Base-by-base conservation (phyloP, 1,139 yeast species). In the Schwanniomyces etchellsii region DNA sequence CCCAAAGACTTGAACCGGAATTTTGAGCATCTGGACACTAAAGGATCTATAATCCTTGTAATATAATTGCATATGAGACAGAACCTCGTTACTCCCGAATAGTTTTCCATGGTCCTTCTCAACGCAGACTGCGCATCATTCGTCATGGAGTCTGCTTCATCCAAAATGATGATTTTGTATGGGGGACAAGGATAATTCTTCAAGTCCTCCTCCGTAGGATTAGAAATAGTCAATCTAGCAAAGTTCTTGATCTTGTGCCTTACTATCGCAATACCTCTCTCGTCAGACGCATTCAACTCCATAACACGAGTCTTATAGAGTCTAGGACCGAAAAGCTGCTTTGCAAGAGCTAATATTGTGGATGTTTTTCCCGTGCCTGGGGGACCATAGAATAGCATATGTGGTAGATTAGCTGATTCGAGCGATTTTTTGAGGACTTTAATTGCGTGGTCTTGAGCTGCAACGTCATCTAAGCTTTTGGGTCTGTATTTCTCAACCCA, bases 131-230 rank as follows among this genome's bases (percentile, higher is more conserved):
- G 98, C 0, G 98, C 98, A 55, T 91, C 98, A 28, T 84, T 77
- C n/a, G 98, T 91, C 98, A 91, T 91, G 13, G 95, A 84, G 54
- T 91, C 98, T 1, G 98, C 98, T 57, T 91, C 98, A 60, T 91
- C 97, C 33, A 89, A 57, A 28, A 86, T 82, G 38, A 80, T 76
- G 44, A 83, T 81, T 52, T 89, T 89, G 56, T 82, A 89, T 5
- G 96, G 96, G 2, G 96, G 96, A 52, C 97, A 91, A 1, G 97
- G 96, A 53, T 86, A 86, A 11, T 77, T 70, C 24, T 64, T 74
- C 35, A 72, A 56, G 45, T 82, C 91, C 24, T 78, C 80, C 11
- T 67, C 64, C 1, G 81, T 55, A 1, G 96, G 93, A 38, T 82
- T 82, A 1, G 96, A 81, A 2, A 91, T 88, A 0, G 93, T 75